Conservation (phyloP, 2,329 filamentous ascomycete genomes). For the Xenosphaeropsis pyriputrescens region DNA sequence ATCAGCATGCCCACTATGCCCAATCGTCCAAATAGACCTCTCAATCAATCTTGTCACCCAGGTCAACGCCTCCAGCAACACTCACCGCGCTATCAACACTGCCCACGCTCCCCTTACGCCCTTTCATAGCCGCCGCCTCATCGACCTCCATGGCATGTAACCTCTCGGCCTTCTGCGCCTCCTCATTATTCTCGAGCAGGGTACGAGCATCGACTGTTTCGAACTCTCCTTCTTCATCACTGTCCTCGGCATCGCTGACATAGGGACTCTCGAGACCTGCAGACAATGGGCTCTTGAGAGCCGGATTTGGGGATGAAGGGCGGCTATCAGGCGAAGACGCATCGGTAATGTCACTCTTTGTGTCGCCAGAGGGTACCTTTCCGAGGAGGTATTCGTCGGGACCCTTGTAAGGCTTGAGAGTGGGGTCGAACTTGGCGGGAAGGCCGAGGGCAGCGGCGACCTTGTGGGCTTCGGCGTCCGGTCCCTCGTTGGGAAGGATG, state of each 20-base stretch:
- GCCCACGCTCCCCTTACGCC: slow-evolving; percentile 9
- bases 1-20: no score
- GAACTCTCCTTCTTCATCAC: slow-evolving; percentile 17
- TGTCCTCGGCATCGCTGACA: slow-evolving; percentile 19
- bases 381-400: slow-evolving; percentile 7
- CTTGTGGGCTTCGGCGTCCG: slow-evolving; percentile 48
- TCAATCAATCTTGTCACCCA: slow-evolving; percentile 3
- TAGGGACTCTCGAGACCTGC: slow-evolving; percentile 11
- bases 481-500: slow-evolving; percentile 10
- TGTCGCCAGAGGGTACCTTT: slow-evolving; percentile 12
- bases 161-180: slow-evolving; percentile 17
- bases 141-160: slow-evolving; percentile 45
- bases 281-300: slow-evolving; percentile 27
- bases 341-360: slow-evolving; percentile 10
- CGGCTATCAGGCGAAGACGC: slow-evolving; percentile 15
- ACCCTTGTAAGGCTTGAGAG: slow-evolving; percentile 38
- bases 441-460: slow-evolving; percentile 49
- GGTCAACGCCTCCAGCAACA: not conserved
- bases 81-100: slow-evolving; percentile 9
- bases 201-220: slow-evolving; percentile 14
- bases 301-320: slow-evolving; percentile 19
- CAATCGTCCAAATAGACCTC: not conserved
- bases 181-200: slow-evolving; percentile 9
- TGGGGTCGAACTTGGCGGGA: slow-evolving; percentile 47
- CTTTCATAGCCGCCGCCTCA: slow-evolving; percentile 30